Conservation (phyloP, 2,329 filamentous ascomycete species). For the Elsinoe ampelina region DNA sequence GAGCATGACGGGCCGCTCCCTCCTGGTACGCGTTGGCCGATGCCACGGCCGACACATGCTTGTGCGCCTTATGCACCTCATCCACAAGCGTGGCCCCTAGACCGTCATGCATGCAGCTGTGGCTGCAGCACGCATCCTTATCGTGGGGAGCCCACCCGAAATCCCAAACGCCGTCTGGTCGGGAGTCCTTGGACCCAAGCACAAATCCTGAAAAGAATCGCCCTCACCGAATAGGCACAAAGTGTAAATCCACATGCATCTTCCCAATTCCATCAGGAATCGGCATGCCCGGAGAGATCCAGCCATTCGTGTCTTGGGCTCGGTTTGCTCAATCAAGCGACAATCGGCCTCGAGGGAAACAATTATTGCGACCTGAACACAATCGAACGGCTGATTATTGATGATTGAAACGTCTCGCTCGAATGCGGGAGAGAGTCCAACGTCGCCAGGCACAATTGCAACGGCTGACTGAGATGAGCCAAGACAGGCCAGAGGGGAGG, state of each 20-base stretch:
- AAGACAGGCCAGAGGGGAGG: conserved; percentile 1
- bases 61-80: conserved; percentile 12
- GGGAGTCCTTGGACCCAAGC: not conserved
- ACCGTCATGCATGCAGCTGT: conserved; percentile 1
- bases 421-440: conserved; percentile 5
- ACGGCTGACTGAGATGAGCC: conserved; percentile 13
- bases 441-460: conserved; percentile 13
- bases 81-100: conserved; percentile 11
- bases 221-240: conserved; percentile 6
- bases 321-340: conserved; percentile 1
- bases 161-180: conserved; percentile 2
- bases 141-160: conserved; percentile 11
- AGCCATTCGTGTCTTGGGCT: not conserved
- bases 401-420: conserved; percentile 13
- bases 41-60: conserved; percentile 12
- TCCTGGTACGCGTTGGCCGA: conserved; percentile 14
- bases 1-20: conserved; percentile 12
- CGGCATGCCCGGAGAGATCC: conserved; percentile 5
- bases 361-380: conserved; percentile 10
- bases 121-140: conserved; percentile 7
- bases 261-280: conserved; percentile 12
- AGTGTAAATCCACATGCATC: conserved; percentile 7
- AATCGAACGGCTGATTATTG: conserved; percentile 14
- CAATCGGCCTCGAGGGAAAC: not conserved
- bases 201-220: conserved; percentile 2